Evolutionary conservation across 2,329 filamentous ascomycete species (phyloP), one percentile per base, ranked within the genome.

Genomic region (Lachnum nothofagi): DNA sequence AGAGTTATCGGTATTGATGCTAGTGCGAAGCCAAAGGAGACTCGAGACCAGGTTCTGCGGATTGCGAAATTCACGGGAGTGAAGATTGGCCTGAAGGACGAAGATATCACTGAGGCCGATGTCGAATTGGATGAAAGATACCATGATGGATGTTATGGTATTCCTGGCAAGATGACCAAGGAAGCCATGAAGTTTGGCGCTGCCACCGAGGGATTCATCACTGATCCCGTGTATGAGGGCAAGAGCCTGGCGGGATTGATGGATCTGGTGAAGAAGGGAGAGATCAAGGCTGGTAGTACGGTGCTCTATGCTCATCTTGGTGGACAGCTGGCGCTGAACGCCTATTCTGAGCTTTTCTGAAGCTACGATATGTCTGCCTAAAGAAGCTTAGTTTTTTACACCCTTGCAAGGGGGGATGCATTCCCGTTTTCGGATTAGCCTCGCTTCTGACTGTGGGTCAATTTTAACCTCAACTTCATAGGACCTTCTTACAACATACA

Each of bases 171-270:
- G 63, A 69, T 70, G 59, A 88, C 85, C 1, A 74, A 83, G 42
- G 80, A 80, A 25, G 84, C 83, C 0, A 88, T 88, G 63, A 77
- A 76, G 64, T 82, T 85, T 61, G 82, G 80, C 4, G 85, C 85
- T 0, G 65, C 71, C 50, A 86, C 79, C 1, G 85, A 88, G 69
- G 85, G 78, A 0, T 82, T 88, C 58, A 85, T 88, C 54, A 88
- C 83, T 0, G 85, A 88, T 61, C 85, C 84, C 0, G 85, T 88
- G 1, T 88, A 88, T 60, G 84, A 87, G 68, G 85, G 85, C 1
- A 88, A 88, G 76, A 85, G 80, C 57, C 68, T 88, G 64, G 83
- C 83, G 3, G 85, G 84, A 0, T 76, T 88, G 82, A 78, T 87
- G 57, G 82, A 83, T 62, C 68, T 87, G 70, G 78, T 86, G 16